These are phyloP conservation scores for Venturia carpophila DNA, from an alignment of 2,329 filamentous ascomycete species.

Conservation along the genomic window DNA sequence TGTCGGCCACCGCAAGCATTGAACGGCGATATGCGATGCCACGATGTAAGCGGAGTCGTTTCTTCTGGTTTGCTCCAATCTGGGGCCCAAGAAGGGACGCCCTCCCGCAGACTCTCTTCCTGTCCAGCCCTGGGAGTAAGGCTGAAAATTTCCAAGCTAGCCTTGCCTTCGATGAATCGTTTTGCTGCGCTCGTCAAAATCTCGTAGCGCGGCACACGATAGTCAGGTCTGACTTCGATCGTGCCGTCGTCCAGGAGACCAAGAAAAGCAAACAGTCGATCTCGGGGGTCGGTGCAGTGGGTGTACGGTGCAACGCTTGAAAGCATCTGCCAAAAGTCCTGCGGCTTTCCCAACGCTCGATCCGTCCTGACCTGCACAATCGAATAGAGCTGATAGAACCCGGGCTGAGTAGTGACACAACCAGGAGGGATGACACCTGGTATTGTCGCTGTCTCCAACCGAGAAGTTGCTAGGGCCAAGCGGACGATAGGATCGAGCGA, in stretches of 20 bases:
- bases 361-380: slow-evolving; percentile 14
- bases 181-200: slow-evolving; percentile 8
- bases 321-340: slow-evolving; percentile 14
- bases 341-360: slow-evolving; percentile 10
- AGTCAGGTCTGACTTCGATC: slow-evolving; percentile 13
- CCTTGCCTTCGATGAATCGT: slow-evolving; percentile 14
- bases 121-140: slow-evolving; percentile 7
- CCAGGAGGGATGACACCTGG: slow-evolving; percentile 6
- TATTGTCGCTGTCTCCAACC: slow-evolving; percentile 14
- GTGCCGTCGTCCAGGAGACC: slow-evolving; percentile 9
- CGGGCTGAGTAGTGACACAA: slow-evolving; percentile 12
- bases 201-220: neutral
- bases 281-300: slow-evolving; percentile 13
- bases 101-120: slow-evolving; percentile 7
- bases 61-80: slow-evolving; percentile 16
- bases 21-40: slow-evolving; percentile 8
- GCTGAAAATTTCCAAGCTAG: slow-evolving; percentile 14
- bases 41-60: slow-evolving; percentile 8
- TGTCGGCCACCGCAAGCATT: slow-evolving; percentile 10
- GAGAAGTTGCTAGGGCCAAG: slow-evolving; percentile 15
- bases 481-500: slow-evolving; percentile 14
- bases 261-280: slow-evolving; percentile 13
- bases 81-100: slow-evolving; percentile 15
- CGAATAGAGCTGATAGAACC: slow-evolving; percentile 16
- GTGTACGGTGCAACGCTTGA: slow-evolving; percentile 12